phyloP scores from a whole-genome alignment of 2,329 filamentous ascomycete species.

The Colletotrichum shisoi region DNA sequence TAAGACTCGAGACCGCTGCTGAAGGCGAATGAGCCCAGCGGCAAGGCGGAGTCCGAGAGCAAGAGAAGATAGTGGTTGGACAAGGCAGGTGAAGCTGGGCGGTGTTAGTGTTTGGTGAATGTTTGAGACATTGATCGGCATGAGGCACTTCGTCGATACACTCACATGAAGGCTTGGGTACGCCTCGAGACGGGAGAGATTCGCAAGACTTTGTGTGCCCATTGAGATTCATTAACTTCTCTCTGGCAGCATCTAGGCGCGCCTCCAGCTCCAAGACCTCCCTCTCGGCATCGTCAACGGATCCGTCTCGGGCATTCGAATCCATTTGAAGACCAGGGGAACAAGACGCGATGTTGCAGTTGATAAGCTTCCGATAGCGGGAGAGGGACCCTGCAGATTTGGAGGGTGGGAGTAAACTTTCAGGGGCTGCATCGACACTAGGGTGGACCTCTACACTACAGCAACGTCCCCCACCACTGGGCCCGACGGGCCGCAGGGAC shows the following conservation, averaged over 20 bases:
- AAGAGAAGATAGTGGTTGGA: constrained; percentile 74
- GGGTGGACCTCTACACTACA: not conserved
- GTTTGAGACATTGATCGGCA: constrained; percentile 37
- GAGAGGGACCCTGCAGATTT: constrained; percentile 22
- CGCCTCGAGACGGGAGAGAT: constrained; percentile 6
- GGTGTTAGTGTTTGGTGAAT: constrained; percentile 18
- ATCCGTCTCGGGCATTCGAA: constrained; percentile 38
- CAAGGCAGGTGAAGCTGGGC: constrained; percentile 16
- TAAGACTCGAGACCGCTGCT: constrained; percentile 84
- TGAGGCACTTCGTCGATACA: constrained; percentile 37
- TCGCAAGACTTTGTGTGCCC: constrained; percentile 39
- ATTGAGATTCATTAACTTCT: constrained; percentile 55
- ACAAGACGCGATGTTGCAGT: constrained; percentile 20
- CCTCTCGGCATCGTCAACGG: constrained; percentile 50
- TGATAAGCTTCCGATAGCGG: constrained; percentile 37
- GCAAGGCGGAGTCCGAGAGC: constrained; percentile 81
- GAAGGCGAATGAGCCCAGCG: constrained; percentile 87
- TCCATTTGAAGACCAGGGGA: constrained; percentile 40
- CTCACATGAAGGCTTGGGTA: constrained; percentile 39
- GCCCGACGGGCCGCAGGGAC: constrained; percentile 13
- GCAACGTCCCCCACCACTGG: constrained; percentile 8
- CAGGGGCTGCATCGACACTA: constrained; percentile 26
- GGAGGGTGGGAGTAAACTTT: constrained; percentile 6
- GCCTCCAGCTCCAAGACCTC: constrained; percentile 68
- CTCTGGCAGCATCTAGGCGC: constrained; percentile 57